A percentile compares a stretch with the other conserved stretches of the same genome.
These are phyloP conservation scores for Sporothrix pseudoabietina DNA, from an alignment of 2,329 filamentous ascomycete genomes.

Conservation along the genomic window DNA sequence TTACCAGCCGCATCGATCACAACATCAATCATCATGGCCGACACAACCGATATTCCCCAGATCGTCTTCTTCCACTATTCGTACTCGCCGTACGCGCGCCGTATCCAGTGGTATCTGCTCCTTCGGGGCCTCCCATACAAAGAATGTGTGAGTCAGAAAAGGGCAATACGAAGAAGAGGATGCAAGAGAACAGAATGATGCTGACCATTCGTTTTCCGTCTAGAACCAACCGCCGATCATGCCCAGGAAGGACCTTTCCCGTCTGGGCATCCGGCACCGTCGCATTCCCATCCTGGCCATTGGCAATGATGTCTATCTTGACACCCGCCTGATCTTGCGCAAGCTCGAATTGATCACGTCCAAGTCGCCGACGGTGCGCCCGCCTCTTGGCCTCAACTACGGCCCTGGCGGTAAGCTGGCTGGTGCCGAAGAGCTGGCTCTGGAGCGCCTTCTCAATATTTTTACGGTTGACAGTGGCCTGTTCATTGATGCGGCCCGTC, in stretches of 20 bases:
- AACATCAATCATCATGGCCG: constrained; percentile 26
- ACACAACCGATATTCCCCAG: constrained; percentile 32
- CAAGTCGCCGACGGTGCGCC: constrained; percentile 47
- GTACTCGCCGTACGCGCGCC: constrained; percentile 64
- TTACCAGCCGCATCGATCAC: background rate
- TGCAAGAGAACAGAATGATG: background rate
- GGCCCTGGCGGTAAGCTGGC: constrained; percentile 39
- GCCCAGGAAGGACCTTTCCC: constrained; percentile 65
- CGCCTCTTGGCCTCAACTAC: constrained; percentile 43
- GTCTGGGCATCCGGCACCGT: constrained; percentile 65
- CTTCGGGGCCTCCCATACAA: constrained; percentile 66
- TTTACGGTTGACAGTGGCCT: constrained; percentile 60
- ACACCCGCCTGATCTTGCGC: constrained; percentile 67
- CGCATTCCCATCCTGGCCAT: constrained; percentile 70
- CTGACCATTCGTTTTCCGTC: background rate
- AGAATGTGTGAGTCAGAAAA: constrained; percentile 62
- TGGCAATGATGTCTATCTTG: constrained; percentile 68
- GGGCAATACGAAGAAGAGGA: background rate
- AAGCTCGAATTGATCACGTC: constrained; percentile 61
- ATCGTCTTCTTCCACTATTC: constrained; percentile 68
- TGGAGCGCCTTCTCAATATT: constrained; percentile 59
- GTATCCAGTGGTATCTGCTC: constrained; percentile 67
- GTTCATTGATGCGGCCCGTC: constrained; percentile 55
- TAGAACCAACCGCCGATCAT: constrained; percentile 67
- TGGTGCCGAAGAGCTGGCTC: constrained; percentile 46